A percentile compares a stretch with the other conserved stretches of the same genome.
These are phyloP conservation scores for Mrakia hoshinonis DNA, from an alignment of 768 basidiomycete species.

Conservation along the genomic window DNA sequence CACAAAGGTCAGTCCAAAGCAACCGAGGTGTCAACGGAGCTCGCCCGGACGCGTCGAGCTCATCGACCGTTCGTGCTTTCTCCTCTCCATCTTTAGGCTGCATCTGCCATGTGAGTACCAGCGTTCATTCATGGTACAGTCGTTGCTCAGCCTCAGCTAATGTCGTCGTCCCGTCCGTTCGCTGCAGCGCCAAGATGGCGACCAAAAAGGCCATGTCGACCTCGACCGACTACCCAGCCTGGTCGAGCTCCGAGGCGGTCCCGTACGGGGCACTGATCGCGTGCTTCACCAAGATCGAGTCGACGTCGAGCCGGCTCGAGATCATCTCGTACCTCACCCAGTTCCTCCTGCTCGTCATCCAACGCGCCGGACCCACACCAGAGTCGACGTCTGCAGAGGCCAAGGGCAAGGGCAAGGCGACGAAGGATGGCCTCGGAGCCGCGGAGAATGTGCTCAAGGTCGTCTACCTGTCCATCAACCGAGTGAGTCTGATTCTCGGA, in stretches of 20 bases:
- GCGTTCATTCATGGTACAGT: background rate
- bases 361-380: constrained; percentile 53
- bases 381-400: background rate
- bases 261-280: constrained; percentile 90
- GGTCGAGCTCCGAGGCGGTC: constrained; percentile 42
- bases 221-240: constrained; percentile 5
- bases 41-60: background rate
- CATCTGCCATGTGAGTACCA: background rate
- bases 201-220: constrained; percentile 6
- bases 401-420: background rate
- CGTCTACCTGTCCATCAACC: constrained; percentile 93
- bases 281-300: constrained; percentile 79
- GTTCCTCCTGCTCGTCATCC: constrained; percentile 82
- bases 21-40: background rate
- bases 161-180: too few species aligned
- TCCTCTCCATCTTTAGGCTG: background rate
- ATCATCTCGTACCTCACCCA: constrained; percentile 81
- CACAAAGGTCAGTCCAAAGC: constrained; percentile 2
- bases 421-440: constrained; percentile 36
- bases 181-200: background rate
- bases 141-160: background rate
- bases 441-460: constrained; percentile 68
- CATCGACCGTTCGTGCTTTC: too few species aligned
- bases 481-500: constrained; percentile 49
- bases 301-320: constrained; percentile 88